Base-by-base conservation (phyloP, 768 basidiomycete genomes). In the Trametes cubensis region DNA sequence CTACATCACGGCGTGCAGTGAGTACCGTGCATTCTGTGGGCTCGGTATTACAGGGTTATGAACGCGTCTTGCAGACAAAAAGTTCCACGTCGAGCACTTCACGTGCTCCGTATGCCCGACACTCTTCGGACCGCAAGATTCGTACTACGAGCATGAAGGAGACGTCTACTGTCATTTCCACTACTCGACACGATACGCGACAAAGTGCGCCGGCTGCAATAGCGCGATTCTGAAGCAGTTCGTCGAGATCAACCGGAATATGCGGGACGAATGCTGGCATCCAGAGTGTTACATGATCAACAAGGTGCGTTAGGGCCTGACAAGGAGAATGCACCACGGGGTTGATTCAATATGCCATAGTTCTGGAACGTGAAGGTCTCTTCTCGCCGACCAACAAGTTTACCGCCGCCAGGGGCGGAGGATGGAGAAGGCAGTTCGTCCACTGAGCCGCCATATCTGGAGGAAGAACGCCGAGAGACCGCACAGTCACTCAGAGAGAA, bases 271-370 rank as follows among this genome's bases (percentile, higher is more conserved):
- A 78, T 98, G 96, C 72, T 99, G 97, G 96, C 97, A 99, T 82
- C 97, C 97, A 57, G 97, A 99, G 75, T 99, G 97, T 75, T 98
- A 98, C 76, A 98, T 98, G 96, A 98, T 99, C 67, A 96, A 98
- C 77, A 98, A 98, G 83, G 95, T 96, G 65, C 47, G 28, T 60
- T 30, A 49, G 61, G 28, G 10, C 15, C 14, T 30, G 55, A 28
- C 47, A 28, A 26, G 7, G 6, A 28, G 47, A 39, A 26, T 2
- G 2, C 48, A 41, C 30, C n/a, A 39, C 39, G 48, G 42, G 45
- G 38, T 38, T 15, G 41, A 30, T 53, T 53, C 51, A 49, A 18
- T 11, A 18, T 28, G n/a, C 18, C 60, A 26, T 73, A 97, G 94
- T 98, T 98, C 77, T 98, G 97, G 97, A 99, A 98, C 73, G 95